Base-by-base conservation (phyloP, 2,329 filamentous ascomycete genomes). In the Neurospora sp. region DNA sequence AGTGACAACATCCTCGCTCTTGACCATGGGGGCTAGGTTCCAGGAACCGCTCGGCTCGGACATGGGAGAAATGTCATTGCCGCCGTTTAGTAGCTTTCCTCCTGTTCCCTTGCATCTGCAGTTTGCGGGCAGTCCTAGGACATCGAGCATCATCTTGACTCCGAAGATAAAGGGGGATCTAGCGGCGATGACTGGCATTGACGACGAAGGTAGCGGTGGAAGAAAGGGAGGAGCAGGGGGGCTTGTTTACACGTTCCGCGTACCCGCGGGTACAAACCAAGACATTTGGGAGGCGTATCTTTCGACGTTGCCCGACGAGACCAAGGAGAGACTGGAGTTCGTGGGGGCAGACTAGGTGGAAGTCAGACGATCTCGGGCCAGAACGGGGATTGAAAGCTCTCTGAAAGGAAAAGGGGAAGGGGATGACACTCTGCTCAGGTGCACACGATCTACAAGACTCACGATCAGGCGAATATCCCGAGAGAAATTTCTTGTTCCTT, bases 201-300 rank as follows among this genome's bases (percentile, higher is more conserved):
- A 28, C 15, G 52, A 62, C 23, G 52, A 62, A 33, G 52, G 3
- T 10, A n/a, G 12, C 17, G 52, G 6, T 33, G 52, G 52, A 10
- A 62, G 15, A 33, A 62, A 33, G 23, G 28, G 12, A 1, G 23
- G 23, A 62, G 15, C 52, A 62, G 52, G 23, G 17, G 52, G 52
- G 11, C 52, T 62, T 33, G 23, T 62, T 17, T 62, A 62, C 52
- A 62, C 52, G 52, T 62, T 62, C 23, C 52, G 52, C 23, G 52
- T 62, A 4, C 52, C 52, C 52, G 52, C 52, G 12, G 52, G 52
- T 62, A 28, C 52, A 33, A 83, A 86, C 71, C 76, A 84, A 68
- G 85, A 88, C 67, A 83, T 78, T 69, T 87, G 86, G 86, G 80
- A 83, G 69, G 86, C 88, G 74, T 88, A 86, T 85, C 77, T 88